phyloP scores from a whole-genome alignment of 2,329 filamentous ascomycete species.

The Celoporthe dispersa region DNA sequence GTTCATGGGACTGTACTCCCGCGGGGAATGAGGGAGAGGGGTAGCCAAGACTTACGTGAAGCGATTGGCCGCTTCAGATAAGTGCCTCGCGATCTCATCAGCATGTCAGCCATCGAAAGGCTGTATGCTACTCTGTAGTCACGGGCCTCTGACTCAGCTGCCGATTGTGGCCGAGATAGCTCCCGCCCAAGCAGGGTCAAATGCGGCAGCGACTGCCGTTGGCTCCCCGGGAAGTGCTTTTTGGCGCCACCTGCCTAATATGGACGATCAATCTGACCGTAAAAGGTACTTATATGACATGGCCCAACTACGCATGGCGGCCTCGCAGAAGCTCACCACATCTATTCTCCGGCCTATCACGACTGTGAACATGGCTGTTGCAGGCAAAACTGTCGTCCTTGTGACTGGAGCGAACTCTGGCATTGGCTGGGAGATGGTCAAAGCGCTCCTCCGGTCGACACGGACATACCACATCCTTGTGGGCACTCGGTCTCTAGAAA shows the following conservation, averaged over 20 bases:
- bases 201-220: not conserved
- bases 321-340: not conserved
- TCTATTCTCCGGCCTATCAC: not conserved
- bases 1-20: too few relatives aligned
- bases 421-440: constrained; percentile 62
- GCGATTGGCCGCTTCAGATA: too few relatives aligned
- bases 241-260: not conserved
- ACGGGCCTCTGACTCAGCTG: too few relatives aligned
- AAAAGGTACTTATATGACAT: constrained; percentile 1
- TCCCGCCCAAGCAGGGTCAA: not conserved
- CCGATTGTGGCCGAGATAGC: not conserved
- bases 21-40: too few relatives aligned
- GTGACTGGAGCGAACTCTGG: constrained; percentile 67
- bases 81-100: too few relatives aligned
- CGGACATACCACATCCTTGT: constrained; percentile 60
- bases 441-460: constrained; percentile 53
- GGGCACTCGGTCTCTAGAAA: constrained; percentile 55
- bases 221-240: not conserved
- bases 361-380: constrained; percentile 19
- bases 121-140: too few relatives aligned
- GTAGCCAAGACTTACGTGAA: too few relatives aligned
- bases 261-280: not conserved
- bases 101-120: too few relatives aligned
- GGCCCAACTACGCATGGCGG: not conserved
- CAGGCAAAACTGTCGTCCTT: constrained; percentile 47